phyloP scores from a whole-genome alignment of 164 flowering plant species.

The Vitis riparia region DNA sequence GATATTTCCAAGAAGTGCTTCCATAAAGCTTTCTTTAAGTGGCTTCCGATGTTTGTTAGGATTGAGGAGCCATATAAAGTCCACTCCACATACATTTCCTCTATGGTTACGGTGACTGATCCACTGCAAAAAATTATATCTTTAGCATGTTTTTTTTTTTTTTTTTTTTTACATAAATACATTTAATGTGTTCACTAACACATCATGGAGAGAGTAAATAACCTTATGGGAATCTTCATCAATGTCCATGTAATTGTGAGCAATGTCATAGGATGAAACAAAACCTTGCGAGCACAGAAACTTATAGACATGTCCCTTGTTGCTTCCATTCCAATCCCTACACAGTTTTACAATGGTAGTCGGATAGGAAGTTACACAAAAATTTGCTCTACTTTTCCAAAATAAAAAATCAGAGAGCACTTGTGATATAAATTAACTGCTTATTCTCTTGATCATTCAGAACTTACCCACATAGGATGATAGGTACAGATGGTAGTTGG shows the following conservation, averaged over 20 bases:
- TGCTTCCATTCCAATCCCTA: conserved; percentile 38
- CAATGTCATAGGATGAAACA: conserved; percentile 31
- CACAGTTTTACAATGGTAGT: not conserved
- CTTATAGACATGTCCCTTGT: conserved; percentile 29
- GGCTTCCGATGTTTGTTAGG: conserved; percentile 21
- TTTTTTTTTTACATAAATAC: too few species aligned
- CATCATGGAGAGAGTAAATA: not conserved
- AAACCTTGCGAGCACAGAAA: conserved; percentile 31
- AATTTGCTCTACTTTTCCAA: too few species aligned
- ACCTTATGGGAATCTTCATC: conserved; percentile 26
- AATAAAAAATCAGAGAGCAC: not conserved
- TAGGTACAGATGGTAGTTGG: conserved; percentile 20
- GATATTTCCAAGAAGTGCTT: conserved; percentile 27
- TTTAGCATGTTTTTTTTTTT: not conserved
- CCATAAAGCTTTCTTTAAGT: conserved; percentile 23
- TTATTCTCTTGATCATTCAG: not conserved
- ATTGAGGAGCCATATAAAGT: conserved; percentile 32
- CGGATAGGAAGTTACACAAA: too few species aligned
- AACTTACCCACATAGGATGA: conserved; percentile 33
- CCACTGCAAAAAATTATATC: conserved; percentile 19
- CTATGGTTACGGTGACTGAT: conserved; percentile 34
- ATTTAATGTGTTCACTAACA: not conserved
- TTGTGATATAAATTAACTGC: not conserved
- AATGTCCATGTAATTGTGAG: conserved; percentile 18
- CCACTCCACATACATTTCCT: conserved; percentile 33